Evolutionary conservation across 306 rosid species (phyloP), one percentile per base, ranked within the genome.

Genomic region (Casuarina cunninghamiana): DNA sequence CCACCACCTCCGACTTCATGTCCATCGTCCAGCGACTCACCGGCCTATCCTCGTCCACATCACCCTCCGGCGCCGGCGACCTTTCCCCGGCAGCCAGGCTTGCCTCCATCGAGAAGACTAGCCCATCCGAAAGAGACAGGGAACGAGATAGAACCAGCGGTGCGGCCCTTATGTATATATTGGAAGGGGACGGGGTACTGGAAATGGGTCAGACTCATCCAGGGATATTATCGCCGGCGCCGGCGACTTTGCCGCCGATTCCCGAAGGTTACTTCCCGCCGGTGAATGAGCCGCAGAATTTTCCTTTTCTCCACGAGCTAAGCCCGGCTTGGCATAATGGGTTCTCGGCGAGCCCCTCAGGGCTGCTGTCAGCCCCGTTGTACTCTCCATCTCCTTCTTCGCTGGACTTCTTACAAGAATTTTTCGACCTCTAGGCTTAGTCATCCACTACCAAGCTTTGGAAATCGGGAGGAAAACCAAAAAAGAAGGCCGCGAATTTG

Each of bases 1-100:
- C 91, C 71, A 39, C 86, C 1, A 93, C 75, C 69, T 79, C 21
- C 61, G 86, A 95, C 48, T 95, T 95, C 91, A 91, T 89, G 97
- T 89, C 94, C 83, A 72, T 87, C 12, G 97, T 95, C 41, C 99
- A 95, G 80, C 92, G 97, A 60, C 97, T 95, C 75, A 95, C 99
- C 15, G 99, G 99, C 0, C 88, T 91, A 5, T 32, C 96, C n/a
- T 61, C 73, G 12, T 77, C 85, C 0, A 83, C 79, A 53, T 19
- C 83, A 1, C 26, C 77, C 16, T 63, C 69, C 48, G 65, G 82
- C 75, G 62, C 87, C 39, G 97, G 94, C 5, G 89, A 85, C 12
- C 78, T 95, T 0, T 95, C 99, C 0, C 99, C 99, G 44, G 99
- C 99, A 6, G 99, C 97, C 10, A 87, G 97, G 19, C 77, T 93